Conservation (phyloP, 176 grass and related monocot genomes). For the Aegilops tauschii region DNA sequence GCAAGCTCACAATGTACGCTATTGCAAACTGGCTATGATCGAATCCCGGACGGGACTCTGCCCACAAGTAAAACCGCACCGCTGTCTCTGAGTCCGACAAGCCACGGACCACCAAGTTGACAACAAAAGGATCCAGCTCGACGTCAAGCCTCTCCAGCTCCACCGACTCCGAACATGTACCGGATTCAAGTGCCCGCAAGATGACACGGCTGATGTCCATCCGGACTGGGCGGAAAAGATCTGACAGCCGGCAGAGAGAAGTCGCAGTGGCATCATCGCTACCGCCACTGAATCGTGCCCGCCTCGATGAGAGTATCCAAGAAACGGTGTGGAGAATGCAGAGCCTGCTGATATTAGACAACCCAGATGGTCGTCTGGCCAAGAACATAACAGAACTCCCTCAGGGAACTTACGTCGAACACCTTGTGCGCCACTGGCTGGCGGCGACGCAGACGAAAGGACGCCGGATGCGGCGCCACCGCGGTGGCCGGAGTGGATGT, state of each 20-base stretch:
- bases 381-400: conserved; percentile 66
- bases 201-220: conserved; percentile 22
- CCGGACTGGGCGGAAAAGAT: conserved; percentile 27
- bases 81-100: conserved; percentile 50
- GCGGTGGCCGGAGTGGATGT: not conserved
- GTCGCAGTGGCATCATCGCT: not conserved
- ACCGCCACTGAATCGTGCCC: not conserved
- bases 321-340: conserved; percentile 16
- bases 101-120: conserved; percentile 51
- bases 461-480: not conserved
- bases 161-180: conserved; percentile 28
- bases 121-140: conserved; percentile 53
- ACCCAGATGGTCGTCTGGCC: conserved; percentile 39
- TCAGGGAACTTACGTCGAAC: conserved; percentile 42
- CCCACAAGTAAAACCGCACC: conserved; percentile 61
- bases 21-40: conserved; percentile 50
- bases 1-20: conserved; percentile 45
- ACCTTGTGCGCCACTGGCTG: conserved; percentile 7
- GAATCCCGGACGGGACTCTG: conserved; percentile 51
- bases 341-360: conserved; percentile 25
- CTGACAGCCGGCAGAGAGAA: not conserved
- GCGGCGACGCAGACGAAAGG: not conserved
- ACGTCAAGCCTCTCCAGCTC: conserved; percentile 50
- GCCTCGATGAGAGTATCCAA: conserved; percentile 18
- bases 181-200: conserved; percentile 25